Evolutionary conservation across 306 rosid genomes (phyloP), one percentile per base, ranked within the genome.

Genomic region (Styphnolobium japonicum): DNA sequence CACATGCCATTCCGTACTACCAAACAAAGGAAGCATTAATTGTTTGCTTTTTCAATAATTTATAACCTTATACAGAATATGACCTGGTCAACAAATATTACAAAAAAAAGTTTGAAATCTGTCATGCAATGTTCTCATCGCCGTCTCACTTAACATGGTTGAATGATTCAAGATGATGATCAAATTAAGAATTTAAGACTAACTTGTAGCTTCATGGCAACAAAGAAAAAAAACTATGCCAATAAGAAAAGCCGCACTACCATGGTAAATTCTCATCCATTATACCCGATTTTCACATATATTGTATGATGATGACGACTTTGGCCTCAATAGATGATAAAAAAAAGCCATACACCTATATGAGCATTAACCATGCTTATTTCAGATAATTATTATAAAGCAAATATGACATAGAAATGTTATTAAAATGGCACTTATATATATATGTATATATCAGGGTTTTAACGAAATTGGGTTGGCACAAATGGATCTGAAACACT

Each of bases 1-100:
- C 75, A 64, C 77, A 51, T 61, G 75, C 52, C 61, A 52, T 73
- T 73, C 75, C 62, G 27, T 73, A 42, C 75, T 73, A 64, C 60
- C 80, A 52, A 73, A 80, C 80, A 73, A 81, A 45, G 6, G 5
- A 49, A 40, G 48, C 60, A 7, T 51, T 53, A 67, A 46, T 63
- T 72, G 63, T 71, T 33, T 60, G 34, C 33, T 31, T 21, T 55
- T 8, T 14, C 37, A 78, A 39, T 78, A 55, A 78, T 53, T 11
- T 18, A 51, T 51, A 18, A 51, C 23, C 25, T 51, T 7, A 16
- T 6, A 51, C 23, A 19, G 1, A 51, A 51, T 51, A 18, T 51
- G 18, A 19, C 0, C 58, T 51, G 11, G 25, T 51, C 11, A 48
- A 16, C 58, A 51, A 51, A 16, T 7, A 18, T 51, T 51, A 6